Evolutionary conservation across 306 rosid species (phyloP).

Genomic region (Malus sieversii): DNA sequence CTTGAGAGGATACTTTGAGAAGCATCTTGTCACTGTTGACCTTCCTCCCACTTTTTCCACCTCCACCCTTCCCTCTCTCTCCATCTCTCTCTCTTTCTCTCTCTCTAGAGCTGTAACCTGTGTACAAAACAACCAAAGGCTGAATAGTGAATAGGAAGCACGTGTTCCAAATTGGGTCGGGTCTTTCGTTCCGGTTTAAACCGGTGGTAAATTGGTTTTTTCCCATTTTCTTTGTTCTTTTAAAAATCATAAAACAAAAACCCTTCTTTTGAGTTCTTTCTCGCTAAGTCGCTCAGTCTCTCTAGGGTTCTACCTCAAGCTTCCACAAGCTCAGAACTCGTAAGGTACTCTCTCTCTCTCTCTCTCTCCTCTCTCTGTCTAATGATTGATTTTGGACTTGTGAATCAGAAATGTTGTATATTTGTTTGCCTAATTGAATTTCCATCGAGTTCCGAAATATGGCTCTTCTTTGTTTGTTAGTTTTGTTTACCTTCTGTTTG

Average conservation of each 20-base stretch:
- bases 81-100: conserved; percentile 23
- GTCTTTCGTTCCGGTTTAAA: neutral
- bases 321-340: neutral
- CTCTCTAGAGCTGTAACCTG: neutral
- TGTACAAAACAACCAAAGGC: neutral
- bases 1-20: conserved; percentile 81
- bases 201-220: neutral
- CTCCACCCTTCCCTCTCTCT: conserved; percentile 36
- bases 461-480: neutral
- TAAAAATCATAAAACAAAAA: neutral
- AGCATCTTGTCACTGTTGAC: conserved; percentile 58
- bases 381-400: neutral
- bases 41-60: conserved; percentile 73
- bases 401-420: neutral
- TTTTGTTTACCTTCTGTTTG: neutral
- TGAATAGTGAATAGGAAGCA: neutral
- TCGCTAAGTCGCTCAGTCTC: neutral
- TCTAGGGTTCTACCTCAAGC: conserved; percentile 1
- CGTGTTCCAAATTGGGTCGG: neutral
- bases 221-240: neutral
- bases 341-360: neutral
- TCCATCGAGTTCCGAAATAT: neutral
- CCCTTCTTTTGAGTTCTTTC: neutral
- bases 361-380: neutral
- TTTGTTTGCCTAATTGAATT: neutral